Base-by-base conservation (phyloP, 2,329 filamentous ascomycete genomes). In the Monilinia polystroma region DNA sequence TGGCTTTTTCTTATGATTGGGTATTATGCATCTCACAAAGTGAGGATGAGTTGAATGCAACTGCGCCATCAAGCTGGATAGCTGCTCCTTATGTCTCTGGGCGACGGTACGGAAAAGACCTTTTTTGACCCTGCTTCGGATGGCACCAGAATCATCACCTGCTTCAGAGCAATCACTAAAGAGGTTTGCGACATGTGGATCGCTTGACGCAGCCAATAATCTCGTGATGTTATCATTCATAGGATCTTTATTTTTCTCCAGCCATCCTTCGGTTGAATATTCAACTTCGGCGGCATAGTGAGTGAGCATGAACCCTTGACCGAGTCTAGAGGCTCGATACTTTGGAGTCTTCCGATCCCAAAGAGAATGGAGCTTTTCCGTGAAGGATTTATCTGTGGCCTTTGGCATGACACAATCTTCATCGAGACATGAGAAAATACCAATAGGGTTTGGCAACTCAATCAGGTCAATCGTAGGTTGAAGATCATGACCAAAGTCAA, bases 381-480 rank as follows among this genome's bases (percentile, higher is more conserved):
- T 98, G 75, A 99, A 99, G 10, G 91, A 92, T 78, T 91, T 94
- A 78, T 99, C 96, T 1, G 94, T 97, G 4, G 95, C 95, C 79
- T 98, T 99, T 43, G 95, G 95, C 95, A 99, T 99, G 43, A 99
- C 96, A 58, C 90, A 95, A 79, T 99, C 95, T 79, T 99, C 95
- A 72, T 99, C 95, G 20, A 99, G 83, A 75, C 96, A 99, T 0
- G 95, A 98, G 78, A 99, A 99, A 74, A 99, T 96, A 81, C 95
- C 96, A 67, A 99, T 99, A 0, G 95, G 95, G 73, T 99, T 99
- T 0, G 95, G 86, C 45, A 99, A 79, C 78, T 99, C 95, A 70
- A 99, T 99, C 55, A 99, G 83, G 74, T 99, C 95, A 73, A 99
- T 99, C 0, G 95, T 99, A 0, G 95, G 95, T 77, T 99, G 96